phyloP scores from a whole-genome alignment of 495 filamentous ascomycete genomes.

The Penicillium tannophilum region DNA sequence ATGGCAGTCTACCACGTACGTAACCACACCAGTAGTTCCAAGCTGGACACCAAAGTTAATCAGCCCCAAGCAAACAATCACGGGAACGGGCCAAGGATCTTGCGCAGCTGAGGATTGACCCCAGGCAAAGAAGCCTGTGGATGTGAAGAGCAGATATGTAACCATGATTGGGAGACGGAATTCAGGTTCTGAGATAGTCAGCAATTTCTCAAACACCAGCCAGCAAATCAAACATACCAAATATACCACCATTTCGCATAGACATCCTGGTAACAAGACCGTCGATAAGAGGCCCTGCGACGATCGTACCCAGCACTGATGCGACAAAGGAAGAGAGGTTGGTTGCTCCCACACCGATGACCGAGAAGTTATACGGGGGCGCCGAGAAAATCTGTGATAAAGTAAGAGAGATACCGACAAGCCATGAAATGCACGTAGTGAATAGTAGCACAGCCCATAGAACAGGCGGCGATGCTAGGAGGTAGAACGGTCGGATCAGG shows the following conservation, averaged over 20 bases:
- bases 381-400: constrained; percentile 50
- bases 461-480: constrained; percentile 44
- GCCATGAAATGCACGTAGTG: constrained; percentile 50
- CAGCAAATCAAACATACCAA: constrained; percentile 20
- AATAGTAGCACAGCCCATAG: constrained; percentile 44
- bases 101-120: constrained; percentile 32
- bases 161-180: constrained; percentile 49
- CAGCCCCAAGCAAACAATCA: constrained; percentile 45
- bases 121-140: constrained; percentile 49
- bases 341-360: constrained; percentile 44
- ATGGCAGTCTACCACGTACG: constrained; percentile 46
- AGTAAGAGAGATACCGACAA: constrained; percentile 45
- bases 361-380: constrained; percentile 49
- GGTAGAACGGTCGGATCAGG: constrained; percentile 43
- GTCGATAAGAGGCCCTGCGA: constrained; percentile 45
- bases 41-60: constrained; percentile 49
- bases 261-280: constrained; percentile 36
- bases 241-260: constrained; percentile 31
- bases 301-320: constrained; percentile 36
- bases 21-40: constrained; percentile 41
- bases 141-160: constrained; percentile 42
- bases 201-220: constrained; percentile 16
- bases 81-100: constrained; percentile 40
- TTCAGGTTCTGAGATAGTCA: constrained; percentile 40
- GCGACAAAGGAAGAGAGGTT: constrained; percentile 46